Evolutionary conservation across 2,329 filamentous ascomycete genomes (phyloP).

Genomic region (Penicillium griseofulvum): DNA sequence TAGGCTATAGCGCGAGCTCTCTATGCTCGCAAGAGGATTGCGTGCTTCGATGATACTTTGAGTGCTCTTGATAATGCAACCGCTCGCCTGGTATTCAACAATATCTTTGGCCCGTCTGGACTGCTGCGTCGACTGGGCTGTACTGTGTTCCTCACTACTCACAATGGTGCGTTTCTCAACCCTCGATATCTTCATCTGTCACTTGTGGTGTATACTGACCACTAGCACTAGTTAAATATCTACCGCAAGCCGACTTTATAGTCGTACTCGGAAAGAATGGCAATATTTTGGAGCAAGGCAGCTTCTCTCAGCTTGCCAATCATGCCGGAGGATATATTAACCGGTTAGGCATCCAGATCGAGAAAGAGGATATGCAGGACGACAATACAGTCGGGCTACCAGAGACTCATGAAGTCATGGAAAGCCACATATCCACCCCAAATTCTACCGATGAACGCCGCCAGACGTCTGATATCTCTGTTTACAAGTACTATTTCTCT

Average conservation of each 20-base stretch:
- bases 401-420: not conserved
- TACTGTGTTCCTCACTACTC: conserved; percentile 48
- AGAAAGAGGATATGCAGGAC: not conserved
- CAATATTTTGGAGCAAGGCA: conserved; percentile 37
- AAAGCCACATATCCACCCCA: not conserved
- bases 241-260: conserved; percentile 44
- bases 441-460: not conserved
- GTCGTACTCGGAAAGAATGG: conserved; percentile 34
- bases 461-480: conserved; percentile 12
- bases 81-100: conserved; percentile 38
- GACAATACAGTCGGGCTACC: not conserved
- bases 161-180: conserved; percentile 13
- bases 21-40: conserved; percentile 42
- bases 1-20: conserved; percentile 43
- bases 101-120: conserved; percentile 42
- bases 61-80: conserved; percentile 44
- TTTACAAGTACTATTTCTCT: conserved; percentile 25
- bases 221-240: conserved; percentile 30
- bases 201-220: not conserved
- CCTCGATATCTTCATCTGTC: not conserved
- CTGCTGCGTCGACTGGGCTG: conserved; percentile 39
- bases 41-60: conserved; percentile 45
- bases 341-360: not conserved
- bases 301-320: conserved; percentile 12
- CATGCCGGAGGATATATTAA: not conserved